A percentile compares a stretch with the other conserved stretches of the same genome.
Conservation (phyloP, 1,284 basidiomycete species). For the Ustilago cynodontis region DNA sequence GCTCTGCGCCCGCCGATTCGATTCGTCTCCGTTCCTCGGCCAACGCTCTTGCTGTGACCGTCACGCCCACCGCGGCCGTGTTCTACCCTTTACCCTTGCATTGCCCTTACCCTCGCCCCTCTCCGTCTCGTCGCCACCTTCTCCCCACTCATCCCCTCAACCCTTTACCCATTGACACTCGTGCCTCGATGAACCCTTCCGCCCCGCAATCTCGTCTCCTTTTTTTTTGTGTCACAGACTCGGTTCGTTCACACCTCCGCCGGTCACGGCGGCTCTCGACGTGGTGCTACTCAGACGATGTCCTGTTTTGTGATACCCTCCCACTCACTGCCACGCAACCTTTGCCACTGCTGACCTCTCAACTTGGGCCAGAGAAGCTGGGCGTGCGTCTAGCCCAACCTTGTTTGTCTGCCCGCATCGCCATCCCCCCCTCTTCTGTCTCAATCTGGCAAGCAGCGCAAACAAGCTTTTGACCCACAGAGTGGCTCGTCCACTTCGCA, state of each 20-base stretch:
- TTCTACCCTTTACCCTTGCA: constrained; percentile 8
- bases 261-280: constrained; percentile 4
- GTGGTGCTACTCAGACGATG: neutral
- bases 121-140: neutral
- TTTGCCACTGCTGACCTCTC: neutral
- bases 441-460: neutral
- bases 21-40: neutral
- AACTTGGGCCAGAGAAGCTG: constrained; percentile 30
- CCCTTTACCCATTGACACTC: neutral
- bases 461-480: constrained; percentile 1
- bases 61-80: neutral
- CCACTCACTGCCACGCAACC: neutral
- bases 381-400: constrained; percentile 19
- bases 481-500: neutral
- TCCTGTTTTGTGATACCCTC: too few relatives aligned
- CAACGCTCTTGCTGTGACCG: neutral
- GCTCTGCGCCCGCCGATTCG: constrained; percentile 23
- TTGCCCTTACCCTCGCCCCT: constrained; percentile 7
- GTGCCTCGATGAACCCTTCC: too few relatives aligned
- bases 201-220: neutral
- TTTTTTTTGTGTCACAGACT: neutral
- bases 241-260: constrained; percentile 1
- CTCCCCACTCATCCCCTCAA: constrained; percentile 9
- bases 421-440: neutral
- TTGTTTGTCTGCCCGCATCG: neutral